Percentiles rank a stretch among this genome's conserved stretches.
These are phyloP conservation scores for Trichosporon sp. DNA, from an alignment of 1,284 basidiomycete species.

Conservation along the genomic window DNA sequence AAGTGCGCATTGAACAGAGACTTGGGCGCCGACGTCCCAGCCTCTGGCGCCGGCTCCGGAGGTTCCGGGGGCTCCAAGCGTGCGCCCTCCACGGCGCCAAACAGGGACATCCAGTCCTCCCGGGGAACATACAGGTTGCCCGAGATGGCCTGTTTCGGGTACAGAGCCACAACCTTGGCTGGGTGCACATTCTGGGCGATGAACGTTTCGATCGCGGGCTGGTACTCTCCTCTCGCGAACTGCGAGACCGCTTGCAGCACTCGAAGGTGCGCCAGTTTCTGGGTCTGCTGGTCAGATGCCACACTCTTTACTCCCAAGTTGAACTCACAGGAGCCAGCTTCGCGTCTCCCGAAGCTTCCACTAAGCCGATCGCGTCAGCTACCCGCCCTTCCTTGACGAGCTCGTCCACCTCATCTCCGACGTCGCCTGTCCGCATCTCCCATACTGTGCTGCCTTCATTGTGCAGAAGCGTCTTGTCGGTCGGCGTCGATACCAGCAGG, in stretches of 20 bases:
- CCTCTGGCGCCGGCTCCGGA: not conserved
- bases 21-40: not conserved
- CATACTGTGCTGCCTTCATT: constrained; percentile 72
- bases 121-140: constrained; percentile 68
- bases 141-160: constrained; percentile 67
- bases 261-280: constrained; percentile 57
- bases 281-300: constrained; percentile 5
- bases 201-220: constrained; percentile 74
- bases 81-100: constrained; percentile 64
- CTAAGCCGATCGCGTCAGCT: constrained; percentile 71
- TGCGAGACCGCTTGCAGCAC: constrained; percentile 70
- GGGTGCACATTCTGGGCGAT: constrained; percentile 86
- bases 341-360: constrained; percentile 62
- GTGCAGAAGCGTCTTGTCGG: constrained; percentile 60
- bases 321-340: constrained; percentile 63
- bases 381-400: constrained; percentile 69
- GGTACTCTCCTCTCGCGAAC: constrained; percentile 56
- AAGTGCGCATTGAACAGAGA: constrained; percentile 12
- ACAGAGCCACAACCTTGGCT: constrained; percentile 86
- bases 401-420: constrained; percentile 80
- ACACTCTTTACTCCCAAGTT: not conserved
- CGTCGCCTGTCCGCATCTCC: constrained; percentile 65
- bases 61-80: constrained; percentile 35
- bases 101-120: constrained; percentile 73
- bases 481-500: constrained; percentile 67